Evolutionary conservation across 495 filamentous ascomycete genomes (phyloP), one percentile per base, ranked within the genome.

Genomic region (Zalerion maritima): DNA sequence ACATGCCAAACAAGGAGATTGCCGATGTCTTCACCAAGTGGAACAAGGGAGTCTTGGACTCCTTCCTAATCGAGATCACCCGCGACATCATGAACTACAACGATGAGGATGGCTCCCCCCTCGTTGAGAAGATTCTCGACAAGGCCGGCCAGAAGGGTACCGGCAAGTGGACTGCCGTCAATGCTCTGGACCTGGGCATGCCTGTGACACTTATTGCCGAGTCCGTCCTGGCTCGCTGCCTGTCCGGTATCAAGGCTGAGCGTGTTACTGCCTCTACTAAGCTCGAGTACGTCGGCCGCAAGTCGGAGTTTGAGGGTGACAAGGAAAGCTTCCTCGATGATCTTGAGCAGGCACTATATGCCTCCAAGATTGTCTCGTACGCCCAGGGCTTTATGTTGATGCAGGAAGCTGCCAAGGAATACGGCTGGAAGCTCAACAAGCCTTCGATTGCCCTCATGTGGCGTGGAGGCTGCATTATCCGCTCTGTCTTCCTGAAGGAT

Each of bases 311-410:
- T 62, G 65, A 72, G 24, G 89, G 86, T 47, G 72, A 94, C 72
- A 84, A 79, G 71, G 67, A 86, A 52, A 66, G 81, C 54, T 89
- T 94, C 72, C 68, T 97, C 45, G 81, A 82, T 36, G 82, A 97
- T 60, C 78, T 97, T 25, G 89, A 97, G 67, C 89, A 97, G 69
- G 89, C 89, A 36, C 74, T 97, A 34, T 97, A 97, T 47, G 89
- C 89, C 32, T 96, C 89, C 36, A 97, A 97, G 77, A 96, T 97
- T 47, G 94, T 97, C 60, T 97, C 89, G 21, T 97, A 97, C 52
- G 83, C 87, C 41, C 89, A 97, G 61, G 89, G 89, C 52, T 97
- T 97, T 71, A 97, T 97, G 91, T 73, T 97, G 50, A 94, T 97
- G 71, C 89, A 96, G 67, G 76, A 93, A 84, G 87, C 89, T 43